phyloP scores from a whole-genome alignment of 257 asterid genomes.

The Gentiana macrophylla region DNA sequence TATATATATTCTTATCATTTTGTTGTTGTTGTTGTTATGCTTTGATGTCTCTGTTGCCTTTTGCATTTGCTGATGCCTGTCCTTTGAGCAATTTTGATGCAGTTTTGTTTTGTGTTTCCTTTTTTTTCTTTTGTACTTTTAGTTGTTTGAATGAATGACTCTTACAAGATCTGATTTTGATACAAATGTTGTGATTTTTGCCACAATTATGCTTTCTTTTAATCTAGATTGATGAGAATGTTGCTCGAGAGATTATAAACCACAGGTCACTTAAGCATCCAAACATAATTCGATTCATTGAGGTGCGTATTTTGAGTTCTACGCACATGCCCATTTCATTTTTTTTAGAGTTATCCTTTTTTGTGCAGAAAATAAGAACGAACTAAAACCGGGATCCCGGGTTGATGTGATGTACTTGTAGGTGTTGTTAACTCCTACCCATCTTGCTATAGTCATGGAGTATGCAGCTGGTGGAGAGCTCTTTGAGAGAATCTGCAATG shows the following conservation, averaged over 20 bases:
- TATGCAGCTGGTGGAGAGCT: slow-evolving; percentile 32
- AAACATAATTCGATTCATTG: slow-evolving; percentile 75
- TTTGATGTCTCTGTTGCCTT: too few species aligned
- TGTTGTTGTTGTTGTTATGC: too few species aligned
- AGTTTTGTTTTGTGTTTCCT: background rate
- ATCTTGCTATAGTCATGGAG: slow-evolving; percentile 29
- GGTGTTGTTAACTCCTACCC: slow-evolving; percentile 25
- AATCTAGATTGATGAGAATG: slow-evolving; percentile 71
- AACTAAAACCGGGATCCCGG: background rate
- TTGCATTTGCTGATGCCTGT: too few species aligned
- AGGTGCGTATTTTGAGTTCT: slow-evolving; percentile 24
- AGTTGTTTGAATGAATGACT: too few species aligned
- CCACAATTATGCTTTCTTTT: background rate
- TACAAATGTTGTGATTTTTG: background rate
- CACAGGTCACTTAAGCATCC: slow-evolving; percentile 79
- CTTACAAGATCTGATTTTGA: too few species aligned
- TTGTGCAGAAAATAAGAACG: background rate
- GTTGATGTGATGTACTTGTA: background rate
- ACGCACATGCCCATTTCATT: too few species aligned
- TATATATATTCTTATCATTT: too few species aligned
- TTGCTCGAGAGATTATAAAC: slow-evolving; percentile 71
- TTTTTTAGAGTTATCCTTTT: background rate
- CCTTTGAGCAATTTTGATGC: too few species aligned
- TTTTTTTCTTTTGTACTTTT: background rate
- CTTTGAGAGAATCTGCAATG: slow-evolving; percentile 25